phyloP scores from a whole-genome alignment of 345 rosid genomes.

The Cardamine occulta region DNA sequence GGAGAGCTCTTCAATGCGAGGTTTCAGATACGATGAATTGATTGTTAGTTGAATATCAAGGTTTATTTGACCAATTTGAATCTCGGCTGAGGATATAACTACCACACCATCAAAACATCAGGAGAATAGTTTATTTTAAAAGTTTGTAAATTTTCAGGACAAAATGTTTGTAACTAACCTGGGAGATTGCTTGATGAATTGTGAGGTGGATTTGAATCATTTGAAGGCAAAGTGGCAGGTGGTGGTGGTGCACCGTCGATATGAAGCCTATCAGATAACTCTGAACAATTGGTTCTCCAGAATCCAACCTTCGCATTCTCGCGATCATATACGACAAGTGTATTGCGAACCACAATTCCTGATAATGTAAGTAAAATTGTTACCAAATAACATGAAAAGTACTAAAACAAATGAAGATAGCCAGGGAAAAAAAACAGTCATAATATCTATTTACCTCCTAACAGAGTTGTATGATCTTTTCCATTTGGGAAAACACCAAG shows the following conservation, averaged over 20 bases:
- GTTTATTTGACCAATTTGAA: constrained; percentile 61
- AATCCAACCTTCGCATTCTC: constrained; percentile 83
- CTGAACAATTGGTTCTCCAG: constrained; percentile 98
- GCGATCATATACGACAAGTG: constrained; percentile 87
- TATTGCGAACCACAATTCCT: constrained; percentile 89
- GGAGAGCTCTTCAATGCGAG: constrained; percentile 52
- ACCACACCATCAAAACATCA: background rate
- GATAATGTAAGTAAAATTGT: constrained; percentile 20
- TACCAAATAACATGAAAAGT: background rate
- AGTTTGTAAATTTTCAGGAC: background rate
- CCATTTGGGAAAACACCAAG: constrained; percentile 90
- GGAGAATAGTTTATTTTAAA: background rate
- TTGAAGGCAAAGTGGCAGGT: constrained; percentile 49
- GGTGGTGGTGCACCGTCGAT: constrained; percentile 52
- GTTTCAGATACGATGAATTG: constrained; percentile 62
- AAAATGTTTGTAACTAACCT: constrained; percentile 28
- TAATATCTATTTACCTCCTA: constrained; percentile 64
- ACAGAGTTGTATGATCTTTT: constrained; percentile 82
- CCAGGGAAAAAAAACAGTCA: background rate
- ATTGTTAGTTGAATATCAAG: constrained; percentile 61
- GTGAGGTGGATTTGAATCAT: constrained; percentile 46
- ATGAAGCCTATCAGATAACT: constrained; percentile 79
- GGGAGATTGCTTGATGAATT: constrained; percentile 39
- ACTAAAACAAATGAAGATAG: constrained; percentile 7
- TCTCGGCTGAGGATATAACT: constrained; percentile 43